Evolutionary conservation across 2,329 filamentous ascomycete species (phyloP).

Genomic region (Monosporascus sp.): DNA sequence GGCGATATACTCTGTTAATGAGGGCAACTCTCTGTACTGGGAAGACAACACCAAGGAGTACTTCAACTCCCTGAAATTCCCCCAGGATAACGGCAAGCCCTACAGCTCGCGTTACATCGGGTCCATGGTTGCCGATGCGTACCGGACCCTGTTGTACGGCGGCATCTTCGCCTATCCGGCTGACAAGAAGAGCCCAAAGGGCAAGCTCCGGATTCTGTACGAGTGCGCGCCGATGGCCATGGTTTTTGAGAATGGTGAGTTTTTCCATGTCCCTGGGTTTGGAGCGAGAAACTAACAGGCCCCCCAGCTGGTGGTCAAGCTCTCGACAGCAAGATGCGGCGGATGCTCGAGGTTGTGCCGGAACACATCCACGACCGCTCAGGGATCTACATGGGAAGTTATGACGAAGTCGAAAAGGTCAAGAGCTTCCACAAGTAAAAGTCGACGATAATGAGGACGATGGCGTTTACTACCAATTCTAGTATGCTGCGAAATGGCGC

Average conservation of each 20-base stretch:
- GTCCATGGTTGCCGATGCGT: slow-evolving; percentile 97
- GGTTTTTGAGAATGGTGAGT: slow-evolving; percentile 94
- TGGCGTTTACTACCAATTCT: neutral
- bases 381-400: slow-evolving; percentile 93
- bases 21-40: slow-evolving; percentile 98
- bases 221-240: slow-evolving; percentile 99
- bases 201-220: slow-evolving; percentile 94
- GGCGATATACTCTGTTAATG: slow-evolving; percentile 95
- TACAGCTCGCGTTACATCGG: slow-evolving; percentile 96
- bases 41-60: slow-evolving; percentile 80
- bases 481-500: neutral
- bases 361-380: slow-evolving; percentile 92
- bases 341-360: slow-evolving; percentile 84
- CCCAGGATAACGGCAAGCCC: slow-evolving; percentile 70
- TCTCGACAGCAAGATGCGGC: slow-evolving; percentile 81
- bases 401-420: slow-evolving; percentile 93
- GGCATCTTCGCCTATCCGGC: slow-evolving; percentile 97
- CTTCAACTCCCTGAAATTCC: slow-evolving; percentile 83
- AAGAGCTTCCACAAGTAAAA: slow-evolving; percentile 67
- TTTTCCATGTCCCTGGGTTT: neutral
- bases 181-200: slow-evolving; percentile 97
- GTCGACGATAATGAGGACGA: neutral
- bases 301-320: slow-evolving; percentile 79
- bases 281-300: slow-evolving; percentile 19
- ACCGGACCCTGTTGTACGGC: slow-evolving; percentile 90